phyloP scores from a whole-genome alignment of 352 stramenopile species.

The Globisporangium cylindrosporum region DNA sequence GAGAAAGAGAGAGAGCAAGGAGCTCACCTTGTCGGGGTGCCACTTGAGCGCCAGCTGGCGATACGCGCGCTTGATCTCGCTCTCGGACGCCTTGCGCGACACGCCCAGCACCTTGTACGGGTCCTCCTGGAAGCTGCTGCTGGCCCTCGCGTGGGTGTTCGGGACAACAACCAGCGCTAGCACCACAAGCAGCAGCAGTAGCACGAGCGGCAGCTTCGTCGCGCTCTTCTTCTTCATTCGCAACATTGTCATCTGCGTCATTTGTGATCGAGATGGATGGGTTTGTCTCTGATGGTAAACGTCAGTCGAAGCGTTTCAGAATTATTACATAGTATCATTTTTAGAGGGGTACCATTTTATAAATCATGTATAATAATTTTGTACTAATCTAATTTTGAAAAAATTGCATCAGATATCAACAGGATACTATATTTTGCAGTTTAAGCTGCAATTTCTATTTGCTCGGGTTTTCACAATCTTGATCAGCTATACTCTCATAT shows the following conservation, averaged over 20 bases:
- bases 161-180: constrained; percentile 18
- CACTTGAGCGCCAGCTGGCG: constrained; percentile 84
- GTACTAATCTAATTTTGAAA: too few relatives aligned
- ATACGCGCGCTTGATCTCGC: constrained; percentile 85
- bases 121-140: constrained; percentile 43
- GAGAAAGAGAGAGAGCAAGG: constrained; percentile 8
- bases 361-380: background rate
- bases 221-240: constrained; percentile 3
- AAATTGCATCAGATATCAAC: background rate
- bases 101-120: constrained; percentile 74
- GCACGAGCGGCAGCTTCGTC: background rate
- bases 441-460: too few relatives aligned
- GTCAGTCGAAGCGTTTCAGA: background rate
- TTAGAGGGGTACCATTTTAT: background rate
- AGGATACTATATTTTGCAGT: background rate
- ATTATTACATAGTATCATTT: background rate
- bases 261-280: background rate
- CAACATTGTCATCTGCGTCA: background rate
- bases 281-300: background rate
- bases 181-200: constrained; percentile 17
- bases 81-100: constrained; percentile 53
- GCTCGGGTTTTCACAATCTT: background rate
- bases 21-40: constrained; percentile 88
- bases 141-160: background rate
- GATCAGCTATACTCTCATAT: background rate